Percentiles rank a stretch among this genome's conserved stretches.
Evolutionary conservation across 2,329 filamentous ascomycete species (phyloP).

Genomic region (Penicillium frequentans): DNA sequence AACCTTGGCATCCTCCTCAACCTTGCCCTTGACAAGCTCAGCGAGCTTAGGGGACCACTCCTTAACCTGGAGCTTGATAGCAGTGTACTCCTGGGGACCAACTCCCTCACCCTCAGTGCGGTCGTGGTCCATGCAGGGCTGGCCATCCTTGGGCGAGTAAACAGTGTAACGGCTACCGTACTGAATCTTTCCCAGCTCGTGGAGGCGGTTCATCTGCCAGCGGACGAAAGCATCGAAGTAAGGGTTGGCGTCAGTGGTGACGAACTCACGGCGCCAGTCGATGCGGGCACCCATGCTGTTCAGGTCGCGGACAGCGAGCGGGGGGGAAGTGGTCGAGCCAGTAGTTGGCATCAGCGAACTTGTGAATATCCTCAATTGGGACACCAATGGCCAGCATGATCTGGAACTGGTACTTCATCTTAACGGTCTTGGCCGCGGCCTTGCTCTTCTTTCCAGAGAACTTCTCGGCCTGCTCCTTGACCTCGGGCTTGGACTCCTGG

Average conservation of each 20-base stretch:
- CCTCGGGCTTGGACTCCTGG: slow-evolving; percentile 56
- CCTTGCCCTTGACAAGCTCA: slow-evolving; percentile 70
- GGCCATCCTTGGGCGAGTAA: slow-evolving; percentile 85
- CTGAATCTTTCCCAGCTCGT: slow-evolving; percentile 87
- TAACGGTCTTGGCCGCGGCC: slow-evolving; percentile 82
- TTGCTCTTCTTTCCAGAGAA: slow-evolving; percentile 93
- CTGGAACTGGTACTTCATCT: slow-evolving; percentile 94
- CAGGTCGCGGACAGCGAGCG: slow-evolving; percentile 73
- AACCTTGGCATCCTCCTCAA: slow-evolving; percentile 75
- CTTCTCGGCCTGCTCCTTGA: slow-evolving; percentile 82
- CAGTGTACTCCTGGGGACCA: slow-evolving; percentile 87
- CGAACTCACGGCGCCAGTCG: slow-evolving; percentile 89
- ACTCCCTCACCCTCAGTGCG: slow-evolving; percentile 77
- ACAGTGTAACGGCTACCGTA: slow-evolving; percentile 93
- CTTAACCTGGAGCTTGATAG: slow-evolving; percentile 84
- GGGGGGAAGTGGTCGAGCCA: slow-evolving; percentile 90
- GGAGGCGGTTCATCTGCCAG: slow-evolving; percentile 96
- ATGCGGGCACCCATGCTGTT: slow-evolving; percentile 81
- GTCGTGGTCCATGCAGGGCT: slow-evolving; percentile 87
- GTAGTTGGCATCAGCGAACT: slow-evolving; percentile 85
- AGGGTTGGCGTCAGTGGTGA: slow-evolving; percentile 94
- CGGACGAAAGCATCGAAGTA: slow-evolving; percentile 94
- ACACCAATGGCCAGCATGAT: slow-evolving; percentile 93
- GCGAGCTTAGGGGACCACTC: slow-evolving; percentile 81
- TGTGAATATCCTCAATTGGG: slow-evolving; percentile 82